Evolutionary conservation across 23 red algal species (phyloP), one percentile per base, ranked within the genome.

Genomic region (Pyropia yezoensis): DNA sequence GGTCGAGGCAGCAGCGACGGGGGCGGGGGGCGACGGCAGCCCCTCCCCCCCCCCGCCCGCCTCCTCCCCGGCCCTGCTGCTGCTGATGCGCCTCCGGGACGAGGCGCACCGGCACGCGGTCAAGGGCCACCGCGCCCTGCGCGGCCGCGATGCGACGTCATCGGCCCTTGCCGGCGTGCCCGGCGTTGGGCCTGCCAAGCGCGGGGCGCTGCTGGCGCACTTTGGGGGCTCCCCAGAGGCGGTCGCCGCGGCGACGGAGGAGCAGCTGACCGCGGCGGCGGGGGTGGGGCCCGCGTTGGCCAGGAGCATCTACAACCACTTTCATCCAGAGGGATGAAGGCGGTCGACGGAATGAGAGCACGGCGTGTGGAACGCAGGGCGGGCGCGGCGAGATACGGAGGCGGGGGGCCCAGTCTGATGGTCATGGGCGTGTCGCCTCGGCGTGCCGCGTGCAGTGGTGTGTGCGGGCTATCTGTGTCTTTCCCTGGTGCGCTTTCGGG

Each of bases 101-200:
- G 86, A 90, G 59, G 86, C 86, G 19, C 86, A 90, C 63, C 69
- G 77, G 18, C 63, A 70, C 16, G 86, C 86, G 11, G n/a, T 90
- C 11, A 52, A 7, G 18, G 59, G 59, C 18, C 86, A 90, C 34
- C 76, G 86, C 15, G 33, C n/a, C 1, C 29, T 59, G 52, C 76
- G 86, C 14, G 77, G 74, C 32, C 51, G 33, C 26, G 66, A 60
- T 2, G 47, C 74, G 25, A 25, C 78, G 65, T 32, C 33, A 4
- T 79, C 74, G 14, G 83, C 58, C 18, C 62, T 89, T 47, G 83
- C 70, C 28, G 52, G 66, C 8, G 67, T 89, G 4, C 58, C 62
- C 1, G 83, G 83, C 21, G 57, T 89, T 14, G 83, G 83, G 13
- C 19, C 83, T 14, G 19, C 51, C 29, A 69, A 62, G 52, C 52